phyloP scores from a whole-genome alignment of 2,329 filamentous ascomycete species.

The Fusarium vanettenii region DNA sequence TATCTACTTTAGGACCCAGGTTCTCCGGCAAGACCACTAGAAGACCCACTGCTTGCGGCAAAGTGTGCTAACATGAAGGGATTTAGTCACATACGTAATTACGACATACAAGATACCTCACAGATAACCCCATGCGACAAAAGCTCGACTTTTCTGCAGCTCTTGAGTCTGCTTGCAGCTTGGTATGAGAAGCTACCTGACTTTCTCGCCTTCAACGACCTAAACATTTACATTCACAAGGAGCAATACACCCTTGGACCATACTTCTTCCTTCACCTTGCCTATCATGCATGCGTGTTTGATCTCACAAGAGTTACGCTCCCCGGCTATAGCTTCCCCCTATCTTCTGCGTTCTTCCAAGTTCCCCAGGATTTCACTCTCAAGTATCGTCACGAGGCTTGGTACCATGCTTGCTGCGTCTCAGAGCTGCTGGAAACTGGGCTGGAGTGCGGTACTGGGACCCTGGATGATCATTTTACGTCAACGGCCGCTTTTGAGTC shows the following conservation, averaged over 20 bases:
- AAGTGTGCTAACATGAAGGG: neutral
- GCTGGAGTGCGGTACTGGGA: neutral
- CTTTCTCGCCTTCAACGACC: neutral
- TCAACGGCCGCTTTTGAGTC: neutral
- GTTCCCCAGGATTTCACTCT: neutral
- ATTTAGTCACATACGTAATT: neutral
- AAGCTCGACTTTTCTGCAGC: neutral
- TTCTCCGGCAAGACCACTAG: neutral
- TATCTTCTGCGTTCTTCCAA: neutral
- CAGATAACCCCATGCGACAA: neutral
- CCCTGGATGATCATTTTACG: neutral
- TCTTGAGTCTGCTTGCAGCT: neutral
- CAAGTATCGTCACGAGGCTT: neutral
- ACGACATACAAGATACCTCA: neutral
- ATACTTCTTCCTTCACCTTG: neutral
- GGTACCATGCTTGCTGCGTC: neutral
- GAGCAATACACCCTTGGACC: neutral
- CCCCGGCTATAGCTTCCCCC: neutral
- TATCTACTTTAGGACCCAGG: neutral
- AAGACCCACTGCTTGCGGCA: no score
- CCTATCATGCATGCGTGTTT: neutral
- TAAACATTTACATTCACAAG: conserved; percentile 2
- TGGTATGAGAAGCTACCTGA: conserved; percentile 1
- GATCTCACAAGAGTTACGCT: neutral
- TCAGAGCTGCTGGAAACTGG: neutral